phyloP scores from a whole-genome alignment of 208 protist species.

The Acanthamoeba healyi region DNA sequence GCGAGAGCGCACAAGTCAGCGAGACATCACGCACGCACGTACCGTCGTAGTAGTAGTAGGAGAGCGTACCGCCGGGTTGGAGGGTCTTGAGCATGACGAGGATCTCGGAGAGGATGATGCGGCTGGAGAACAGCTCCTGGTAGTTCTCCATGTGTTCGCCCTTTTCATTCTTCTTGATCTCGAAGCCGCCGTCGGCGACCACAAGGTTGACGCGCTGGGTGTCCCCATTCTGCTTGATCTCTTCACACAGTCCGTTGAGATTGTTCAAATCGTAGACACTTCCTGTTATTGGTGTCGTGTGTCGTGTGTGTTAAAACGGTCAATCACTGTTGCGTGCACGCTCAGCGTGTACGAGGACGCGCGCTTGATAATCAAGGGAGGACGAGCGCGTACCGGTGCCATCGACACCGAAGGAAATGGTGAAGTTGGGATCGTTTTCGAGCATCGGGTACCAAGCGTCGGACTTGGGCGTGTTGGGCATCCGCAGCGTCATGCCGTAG shows the following conservation, averaged over 20 bases:
- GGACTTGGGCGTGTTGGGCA: constrained; percentile 80
- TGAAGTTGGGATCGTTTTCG: constrained; percentile 85
- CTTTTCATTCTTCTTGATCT: constrained; percentile 88
- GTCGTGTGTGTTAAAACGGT: too few species aligned
- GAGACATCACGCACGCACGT: not conserved
- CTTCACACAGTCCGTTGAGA: constrained; percentile 89
- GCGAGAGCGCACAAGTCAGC: not conserved
- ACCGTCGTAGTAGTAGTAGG: too few species aligned
- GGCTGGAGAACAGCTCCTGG: constrained; percentile 93
- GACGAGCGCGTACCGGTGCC: constrained; percentile 74
- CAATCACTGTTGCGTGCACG: too few species aligned
- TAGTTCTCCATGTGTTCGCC: constrained; percentile 73
- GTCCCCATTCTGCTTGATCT: constrained; percentile 77
- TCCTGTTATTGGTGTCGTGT: constrained; percentile 87
- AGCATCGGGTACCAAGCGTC: constrained; percentile 93
- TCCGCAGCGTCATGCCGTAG: constrained; percentile 93
- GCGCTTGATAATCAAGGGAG: too few species aligned
- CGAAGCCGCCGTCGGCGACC: constrained; percentile 95
- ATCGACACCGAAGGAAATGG: constrained; percentile 91
- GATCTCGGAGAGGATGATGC: constrained; percentile 93
- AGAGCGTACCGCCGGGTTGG: constrained; percentile 85
- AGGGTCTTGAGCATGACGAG: constrained; percentile 91
- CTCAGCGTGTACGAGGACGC: too few species aligned
- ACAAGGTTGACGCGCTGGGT: constrained; percentile 87
- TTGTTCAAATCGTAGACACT: constrained; percentile 92